Base-by-base conservation (phyloP, 768 basidiomycete genomes). In the Tricholoma sp. region DNA sequence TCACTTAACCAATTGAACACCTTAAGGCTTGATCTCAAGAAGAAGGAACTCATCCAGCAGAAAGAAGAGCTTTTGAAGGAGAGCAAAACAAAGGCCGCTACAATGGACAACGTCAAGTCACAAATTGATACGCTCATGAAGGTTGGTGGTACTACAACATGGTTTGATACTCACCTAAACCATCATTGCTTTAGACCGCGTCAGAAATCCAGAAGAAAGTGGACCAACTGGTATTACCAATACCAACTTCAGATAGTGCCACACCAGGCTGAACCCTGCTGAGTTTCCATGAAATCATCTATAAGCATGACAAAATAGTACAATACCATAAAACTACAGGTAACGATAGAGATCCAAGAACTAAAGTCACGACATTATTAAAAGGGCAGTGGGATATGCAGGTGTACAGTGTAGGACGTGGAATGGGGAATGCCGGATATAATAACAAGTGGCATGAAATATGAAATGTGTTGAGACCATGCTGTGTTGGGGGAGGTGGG, bases 31-130 rank as follows among this genome's bases (percentile, higher is more conserved):
- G 89, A 92, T 63, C 79, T 80, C 58, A 81, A 67, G 66, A 83
- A 80, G 64, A 89, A 85, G 66, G 86, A 89, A 54, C 82, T 94
- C 27, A 57, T 77, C 16, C 74, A 79, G 54, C 78, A 83, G 59
- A 93, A 91, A 68, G 90, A 94, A 52, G 86, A 89, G 9, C 78
- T 94, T 50, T 76, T 93, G 56, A 91, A 87, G 66, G 81, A 89
- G 67, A 89, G 88, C 74, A 89, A 87, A 72, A 66, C 77, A n/a
- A 88, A 91, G 68, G 72, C 80, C 27, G 68, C 79, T 41, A 86
- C 84, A 18, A 80, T 90, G 75, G 92, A 95, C 65, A 86, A 71
- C 61, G 84, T 94, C 61, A 91, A 91, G 68, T 66, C 76, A 6
- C 88, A 92, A 63, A 85, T 94, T 58, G 91, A 92, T 66, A 71